Evolutionary conservation across 2,329 filamentous ascomycete genomes (phyloP).

Genomic region (Ceratocystis alfenasii): DNA sequence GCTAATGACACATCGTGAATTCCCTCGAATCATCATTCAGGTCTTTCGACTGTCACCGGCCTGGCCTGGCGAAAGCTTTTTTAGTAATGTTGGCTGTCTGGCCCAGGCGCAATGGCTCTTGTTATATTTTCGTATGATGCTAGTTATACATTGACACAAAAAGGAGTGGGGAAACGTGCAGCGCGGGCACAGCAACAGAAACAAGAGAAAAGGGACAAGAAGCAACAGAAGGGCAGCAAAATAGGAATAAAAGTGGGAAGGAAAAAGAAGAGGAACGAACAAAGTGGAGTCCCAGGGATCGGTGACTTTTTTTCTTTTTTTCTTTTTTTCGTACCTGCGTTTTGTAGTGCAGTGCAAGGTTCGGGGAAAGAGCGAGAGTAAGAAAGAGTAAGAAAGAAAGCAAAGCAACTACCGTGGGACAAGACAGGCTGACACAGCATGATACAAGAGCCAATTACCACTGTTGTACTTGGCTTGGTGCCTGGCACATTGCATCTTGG

Average conservation of each 20-base stretch:
- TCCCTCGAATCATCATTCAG: too few species aligned
- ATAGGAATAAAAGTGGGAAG: not conserved
- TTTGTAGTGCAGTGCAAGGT: not conserved
- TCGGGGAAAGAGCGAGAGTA: not conserved
- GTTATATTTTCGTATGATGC: too few species aligned
- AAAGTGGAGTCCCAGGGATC: not conserved
- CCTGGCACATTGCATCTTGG: not conserved
- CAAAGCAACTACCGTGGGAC: not conserved
- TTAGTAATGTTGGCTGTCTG: too few species aligned
- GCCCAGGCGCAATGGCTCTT: too few species aligned
- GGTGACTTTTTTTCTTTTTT: slow-evolving; percentile 3
- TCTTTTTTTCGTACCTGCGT: not conserved
- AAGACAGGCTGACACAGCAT: not conserved
- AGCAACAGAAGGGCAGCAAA: not conserved
- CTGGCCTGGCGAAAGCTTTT: too few species aligned
- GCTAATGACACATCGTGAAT: too few species aligned
- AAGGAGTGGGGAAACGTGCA: not conserved
- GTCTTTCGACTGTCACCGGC: too few species aligned
- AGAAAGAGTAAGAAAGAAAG: not conserved
- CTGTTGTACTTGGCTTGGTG: not conserved
- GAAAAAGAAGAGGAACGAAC: not conserved
- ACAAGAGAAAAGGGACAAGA: slow-evolving; percentile 8
- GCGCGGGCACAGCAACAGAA: slow-evolving; percentile 4
- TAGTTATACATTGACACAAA: too few species aligned
- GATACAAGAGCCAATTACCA: not conserved